Conservation (phyloP, 805 yeast genomes). For the Kuraishia ogatae region DNA sequence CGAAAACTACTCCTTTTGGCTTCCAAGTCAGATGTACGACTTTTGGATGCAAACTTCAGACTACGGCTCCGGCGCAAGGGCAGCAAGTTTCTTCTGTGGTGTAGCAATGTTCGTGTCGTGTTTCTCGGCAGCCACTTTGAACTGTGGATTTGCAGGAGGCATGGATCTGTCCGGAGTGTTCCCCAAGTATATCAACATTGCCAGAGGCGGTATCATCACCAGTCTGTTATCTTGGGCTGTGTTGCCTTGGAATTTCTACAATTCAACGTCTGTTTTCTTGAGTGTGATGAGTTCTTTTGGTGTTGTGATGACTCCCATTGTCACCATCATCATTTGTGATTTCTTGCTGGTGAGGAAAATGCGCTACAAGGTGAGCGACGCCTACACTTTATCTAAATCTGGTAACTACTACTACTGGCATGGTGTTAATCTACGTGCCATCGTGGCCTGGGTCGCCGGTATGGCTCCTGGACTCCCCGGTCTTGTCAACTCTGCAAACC, state of each 20-base stretch:
- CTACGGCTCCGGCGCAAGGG: constrained; percentile 30
- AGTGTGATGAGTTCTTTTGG: constrained; percentile 21
- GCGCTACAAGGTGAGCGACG: constrained; percentile 29
- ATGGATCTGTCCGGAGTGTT: constrained; percentile 41
- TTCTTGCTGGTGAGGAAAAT: constrained; percentile 29
- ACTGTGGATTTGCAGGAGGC: constrained; percentile 35
- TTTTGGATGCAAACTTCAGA: constrained; percentile 28
- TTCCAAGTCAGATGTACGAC: constrained; percentile 31
- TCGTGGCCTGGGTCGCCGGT: constrained; percentile 28
- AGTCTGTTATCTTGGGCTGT: constrained; percentile 22
- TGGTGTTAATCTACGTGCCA: constrained; percentile 35
- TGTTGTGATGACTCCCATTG: constrained; percentile 30
- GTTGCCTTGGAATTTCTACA: constrained; percentile 32
- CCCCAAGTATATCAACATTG: constrained; percentile 32
- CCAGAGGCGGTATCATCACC: constrained; percentile 36
- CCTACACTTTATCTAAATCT: constrained; percentile 22
- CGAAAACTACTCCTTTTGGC: constrained; percentile 26
- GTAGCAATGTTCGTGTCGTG: constrained; percentile 27
- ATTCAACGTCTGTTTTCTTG: constrained; percentile 25
- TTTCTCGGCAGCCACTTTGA: constrained; percentile 28
- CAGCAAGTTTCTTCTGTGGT: constrained; percentile 39
- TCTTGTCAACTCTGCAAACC: constrained; percentile 22
- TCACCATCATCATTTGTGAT: constrained; percentile 28
- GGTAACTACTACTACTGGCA: constrained; percentile 28
- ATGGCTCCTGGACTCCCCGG: constrained; percentile 45